Evolutionary conservation across 805 yeast species (phyloP), one percentile per base, ranked within the genome.

Genomic region (Hanseniaspora vineae): DNA sequence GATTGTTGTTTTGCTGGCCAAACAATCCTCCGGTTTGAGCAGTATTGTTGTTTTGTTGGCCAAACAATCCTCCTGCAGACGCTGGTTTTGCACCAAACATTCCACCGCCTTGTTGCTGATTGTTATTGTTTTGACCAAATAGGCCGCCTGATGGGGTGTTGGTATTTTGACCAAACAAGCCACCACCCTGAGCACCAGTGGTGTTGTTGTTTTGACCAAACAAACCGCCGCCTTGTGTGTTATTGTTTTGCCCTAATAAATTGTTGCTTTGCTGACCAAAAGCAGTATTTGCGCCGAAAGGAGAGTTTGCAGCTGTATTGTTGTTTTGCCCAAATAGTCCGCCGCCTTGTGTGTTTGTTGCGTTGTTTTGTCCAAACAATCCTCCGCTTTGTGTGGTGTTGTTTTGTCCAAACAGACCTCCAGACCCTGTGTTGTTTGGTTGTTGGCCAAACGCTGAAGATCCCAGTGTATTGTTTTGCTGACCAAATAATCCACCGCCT

Each of bases 31-130:
- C 53, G 44, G 8, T 55, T 29, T 46, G 53, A 50, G 54, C 29
- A 23, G 29, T 44, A 54, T 48, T 49, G 31, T 46, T 50, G 50
- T 56, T 52, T 49, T 57, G 54, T 32, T 60, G 62, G 29, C 76
- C 76, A 57, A 76, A 76, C 45, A 74, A 57, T 3, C 75, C 74
- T 29, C 61, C 54, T 15, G 56, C 48, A 52, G 57, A 50, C 13
- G 59, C 55, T 49, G 68, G 60, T 46, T 64, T 66, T 35, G 62
- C 57, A 35, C 77, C 77, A 56, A 75, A 75, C 29, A 23, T 5
- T 23, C 29, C 29, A 5, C 29, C 35, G 66, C 57, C 3, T 71
- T 55, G 18, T 49, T 52, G 42, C 56, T 59, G 49, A 19, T 55
- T 31, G 20, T 20, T 44, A 29, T 47, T 55, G 18, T 62, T 54